Conservation (phyloP, 768 basidiomycete species). For the Tricholoma sp. region DNA sequence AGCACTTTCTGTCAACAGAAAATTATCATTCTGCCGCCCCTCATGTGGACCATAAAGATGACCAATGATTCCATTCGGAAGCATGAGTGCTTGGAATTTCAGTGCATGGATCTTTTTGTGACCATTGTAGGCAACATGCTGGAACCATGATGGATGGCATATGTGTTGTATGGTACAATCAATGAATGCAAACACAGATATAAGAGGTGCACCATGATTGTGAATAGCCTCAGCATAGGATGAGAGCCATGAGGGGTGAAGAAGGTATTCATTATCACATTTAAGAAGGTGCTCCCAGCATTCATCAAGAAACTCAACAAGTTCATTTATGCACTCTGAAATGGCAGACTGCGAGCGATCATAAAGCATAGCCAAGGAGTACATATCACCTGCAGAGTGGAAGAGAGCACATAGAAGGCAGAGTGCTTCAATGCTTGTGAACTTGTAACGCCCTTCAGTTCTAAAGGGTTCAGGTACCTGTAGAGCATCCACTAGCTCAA, state of each 20-base stretch:
- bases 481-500: too few relatives aligned
- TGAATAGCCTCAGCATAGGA: not conserved
- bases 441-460: too few relatives aligned
- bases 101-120: not conserved
- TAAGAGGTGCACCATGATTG: not conserved
- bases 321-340: not conserved
- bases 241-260: not conserved
- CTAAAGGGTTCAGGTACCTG: too few relatives aligned
- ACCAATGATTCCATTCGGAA: not conserved
- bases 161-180: not conserved
- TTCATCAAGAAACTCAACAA: not conserved
- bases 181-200: not conserved
- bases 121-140: not conserved
- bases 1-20: too few relatives aligned
- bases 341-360: not conserved
- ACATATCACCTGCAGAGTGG: not conserved
- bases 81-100: not conserved
- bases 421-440: too few relatives aligned
- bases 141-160: not conserved
- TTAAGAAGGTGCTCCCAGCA: not conserved
- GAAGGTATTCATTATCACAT: not conserved
- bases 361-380: not conserved
- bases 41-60: not conserved
- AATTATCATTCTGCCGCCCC: too few relatives aligned
- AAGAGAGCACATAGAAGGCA: too few relatives aligned